These are phyloP conservation scores for Arthonia radiata DNA, from an alignment of 495 filamentous ascomycete species.

Conservation along the genomic window DNA sequence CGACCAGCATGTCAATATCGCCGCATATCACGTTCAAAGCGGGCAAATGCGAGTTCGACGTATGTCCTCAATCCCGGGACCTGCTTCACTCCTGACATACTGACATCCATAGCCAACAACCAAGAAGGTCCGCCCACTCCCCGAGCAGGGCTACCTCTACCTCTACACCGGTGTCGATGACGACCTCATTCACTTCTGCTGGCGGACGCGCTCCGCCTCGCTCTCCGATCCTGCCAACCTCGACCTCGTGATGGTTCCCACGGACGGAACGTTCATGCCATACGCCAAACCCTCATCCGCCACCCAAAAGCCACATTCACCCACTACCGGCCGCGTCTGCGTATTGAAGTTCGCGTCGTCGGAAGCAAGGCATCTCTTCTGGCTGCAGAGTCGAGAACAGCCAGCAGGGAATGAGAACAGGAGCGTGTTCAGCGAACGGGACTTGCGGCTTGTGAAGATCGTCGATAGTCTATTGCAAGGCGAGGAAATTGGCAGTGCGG, in stretches of 20 bases:
- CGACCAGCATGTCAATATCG: slow-evolving; percentile 39
- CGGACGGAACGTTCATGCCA: slow-evolving; percentile 60
- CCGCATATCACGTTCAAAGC: slow-evolving; percentile 95
- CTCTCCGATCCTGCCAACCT: slow-evolving; percentile 46
- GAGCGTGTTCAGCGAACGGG: slow-evolving; percentile 59
- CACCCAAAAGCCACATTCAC: slow-evolving; percentile 25
- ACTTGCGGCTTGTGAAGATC: slow-evolving; percentile 57
- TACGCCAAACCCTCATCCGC: slow-evolving; percentile 28
- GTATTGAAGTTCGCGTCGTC: slow-evolving; percentile 87
- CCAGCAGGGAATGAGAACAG: slow-evolving; percentile 39
- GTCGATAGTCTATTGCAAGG: slow-evolving; percentile 68
- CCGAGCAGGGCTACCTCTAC: slow-evolving; percentile 70
- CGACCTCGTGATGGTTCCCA: slow-evolving; percentile 76
- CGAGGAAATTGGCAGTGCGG: slow-evolving; percentile 70
- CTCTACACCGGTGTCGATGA: slow-evolving; percentile 39
- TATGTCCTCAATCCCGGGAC: slow-evolving; percentile 20
- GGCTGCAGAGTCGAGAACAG: slow-evolving; percentile 77
- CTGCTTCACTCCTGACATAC: not conserved
- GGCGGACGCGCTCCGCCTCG: slow-evolving; percentile 44
- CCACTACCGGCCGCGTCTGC: slow-evolving; percentile 76
- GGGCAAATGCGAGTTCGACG: slow-evolving; percentile 67
- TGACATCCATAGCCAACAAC: slow-evolving; percentile 21
- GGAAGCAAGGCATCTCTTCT: slow-evolving; percentile 78
- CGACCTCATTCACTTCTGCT: slow-evolving; percentile 91
- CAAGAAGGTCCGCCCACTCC: slow-evolving; percentile 35